Base-by-base conservation (phyloP, 805 yeast genomes). In the Helenozyma baotianmanensis region DNA sequence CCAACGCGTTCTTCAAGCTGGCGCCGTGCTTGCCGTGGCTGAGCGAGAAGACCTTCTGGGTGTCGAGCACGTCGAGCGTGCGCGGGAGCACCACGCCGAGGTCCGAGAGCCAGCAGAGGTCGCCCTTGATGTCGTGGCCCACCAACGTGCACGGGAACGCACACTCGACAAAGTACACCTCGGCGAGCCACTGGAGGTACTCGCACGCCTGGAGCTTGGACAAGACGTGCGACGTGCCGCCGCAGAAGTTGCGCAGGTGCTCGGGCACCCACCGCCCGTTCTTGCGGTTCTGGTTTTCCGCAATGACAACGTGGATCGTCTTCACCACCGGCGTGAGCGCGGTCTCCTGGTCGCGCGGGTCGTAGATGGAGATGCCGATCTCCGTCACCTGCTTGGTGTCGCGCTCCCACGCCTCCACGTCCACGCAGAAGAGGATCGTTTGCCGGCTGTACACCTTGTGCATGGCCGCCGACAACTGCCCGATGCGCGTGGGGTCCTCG, bases 331-430 rank as follows among this genome's bases (percentile, higher is more conserved):
- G 56, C 13, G 38, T 22, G 9, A 44, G 19, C 23, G 48, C 40
- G 23, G 25, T 27, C 21, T 35, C 32, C 30, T 40, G 45, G 15
- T 30, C 30, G 12, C 29, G 23, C 3, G 56, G 54, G 27, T 54
- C 56, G 28, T 51, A 48, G 10, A 54, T 42, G 14, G 52, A 43
- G 3, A 53, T 32, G 8, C 59, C 59, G n/a, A 54, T 43, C 29
- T 54, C 59, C 19, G 56, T 50, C 22, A 53, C 40, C 14, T 29
- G 27, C 4, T 18, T 23, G n/a, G 30, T 36, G 17, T 33, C 25
- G 6, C 31, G 24, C 25, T 54, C 57, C 35, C 38, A 49, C 4
- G 56, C 56, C 39, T 54, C 58, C 9, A 54, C 48, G 29, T 54
- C 58, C 10, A 54, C 33, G 16, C 50, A 37, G 19, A 52, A 45